Percentiles rank a stretch among this genome's conserved stretches.
Evolutionary conservation across 1,139 yeast genomes (phyloP).

Genomic region (Chernovozyma sophiae-reginae): DNA sequence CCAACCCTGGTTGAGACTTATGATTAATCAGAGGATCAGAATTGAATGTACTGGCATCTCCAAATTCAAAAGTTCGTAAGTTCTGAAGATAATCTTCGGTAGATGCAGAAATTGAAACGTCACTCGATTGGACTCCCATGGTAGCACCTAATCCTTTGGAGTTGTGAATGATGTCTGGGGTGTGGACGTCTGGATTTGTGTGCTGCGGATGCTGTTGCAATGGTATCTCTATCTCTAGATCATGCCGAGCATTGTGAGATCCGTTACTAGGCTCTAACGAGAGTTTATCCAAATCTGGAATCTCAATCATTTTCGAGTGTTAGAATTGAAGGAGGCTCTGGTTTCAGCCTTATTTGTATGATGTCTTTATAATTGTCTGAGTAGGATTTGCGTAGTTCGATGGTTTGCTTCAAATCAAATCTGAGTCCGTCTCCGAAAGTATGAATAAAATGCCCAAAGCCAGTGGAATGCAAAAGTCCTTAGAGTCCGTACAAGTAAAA

Average conservation of each 20-base stretch:
- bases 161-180: background rate
- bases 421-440: too few relatives aligned
- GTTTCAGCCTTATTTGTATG: too few relatives aligned
- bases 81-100: slow-evolving; percentile 5
- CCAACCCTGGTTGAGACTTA: background rate
- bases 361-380: too few relatives aligned
- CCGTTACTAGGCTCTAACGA: slow-evolving; percentile 4
- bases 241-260: background rate
- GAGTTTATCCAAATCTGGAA: slow-evolving; percentile 35
- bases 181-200: background rate
- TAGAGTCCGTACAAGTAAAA: too few relatives aligned
- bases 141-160: background rate
- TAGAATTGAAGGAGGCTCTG: background rate
- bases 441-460: too few relatives aligned
- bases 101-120: slow-evolving; percentile 1
- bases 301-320: slow-evolving; percentile 31
- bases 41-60: slow-evolving; percentile 1
- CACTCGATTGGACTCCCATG: background rate
- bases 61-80: slow-evolving; percentile 5
- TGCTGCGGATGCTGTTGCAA: background rate
- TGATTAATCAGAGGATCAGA: background rate
- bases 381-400: too few relatives aligned
- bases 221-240: background rate
- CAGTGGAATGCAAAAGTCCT: too few relatives aligned
- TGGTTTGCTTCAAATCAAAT: too few relatives aligned